Evolutionary conservation across 208 protist species (phyloP).

Genomic region (Trypanosoma platydactyli): DNA sequence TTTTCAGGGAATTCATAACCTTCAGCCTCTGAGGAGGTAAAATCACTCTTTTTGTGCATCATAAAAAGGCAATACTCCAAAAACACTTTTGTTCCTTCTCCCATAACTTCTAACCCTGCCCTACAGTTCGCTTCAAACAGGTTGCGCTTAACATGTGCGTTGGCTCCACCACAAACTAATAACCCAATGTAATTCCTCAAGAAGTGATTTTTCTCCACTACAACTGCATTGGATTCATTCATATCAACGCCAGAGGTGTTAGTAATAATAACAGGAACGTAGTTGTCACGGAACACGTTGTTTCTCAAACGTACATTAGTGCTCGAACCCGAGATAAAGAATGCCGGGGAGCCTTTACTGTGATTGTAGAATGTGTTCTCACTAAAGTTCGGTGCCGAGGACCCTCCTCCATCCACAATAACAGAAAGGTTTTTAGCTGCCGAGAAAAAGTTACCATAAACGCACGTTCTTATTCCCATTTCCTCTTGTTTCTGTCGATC

Average conservation of each 20-base stretch:
- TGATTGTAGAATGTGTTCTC: conserved; percentile 65
- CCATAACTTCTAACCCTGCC: conserved; percentile 69
- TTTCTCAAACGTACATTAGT: conserved; percentile 29
- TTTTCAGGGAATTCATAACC: conserved; percentile 25
- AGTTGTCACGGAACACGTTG: conserved; percentile 69
- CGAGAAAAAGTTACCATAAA: conserved; percentile 71
- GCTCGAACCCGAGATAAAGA: conserved; percentile 42
- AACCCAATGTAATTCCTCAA: conserved; percentile 72
- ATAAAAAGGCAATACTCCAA: conserved; percentile 66
- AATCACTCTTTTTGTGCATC: background rate
- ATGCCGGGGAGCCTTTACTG: conserved; percentile 35
- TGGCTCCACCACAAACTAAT: conserved; percentile 60
- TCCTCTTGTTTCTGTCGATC: conserved; percentile 10
- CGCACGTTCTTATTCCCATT: conserved; percentile 42
- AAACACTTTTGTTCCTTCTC: conserved; percentile 40
- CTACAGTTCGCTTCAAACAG: conserved; percentile 73
- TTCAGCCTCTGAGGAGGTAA: background rate
- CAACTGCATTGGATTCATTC: background rate
- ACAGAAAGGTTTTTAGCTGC: conserved; percentile 36
- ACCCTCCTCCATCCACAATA: conserved; percentile 35
- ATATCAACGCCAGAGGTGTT: conserved; percentile 3
- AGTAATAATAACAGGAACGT: conserved; percentile 55
- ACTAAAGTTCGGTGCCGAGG: conserved; percentile 35
- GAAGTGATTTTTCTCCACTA: conserved; percentile 63
- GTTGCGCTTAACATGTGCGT: conserved; percentile 56